phyloP scores from a whole-genome alignment of 2,329 filamentous ascomycete species.

The Pseudogymnoascus sp. region DNA sequence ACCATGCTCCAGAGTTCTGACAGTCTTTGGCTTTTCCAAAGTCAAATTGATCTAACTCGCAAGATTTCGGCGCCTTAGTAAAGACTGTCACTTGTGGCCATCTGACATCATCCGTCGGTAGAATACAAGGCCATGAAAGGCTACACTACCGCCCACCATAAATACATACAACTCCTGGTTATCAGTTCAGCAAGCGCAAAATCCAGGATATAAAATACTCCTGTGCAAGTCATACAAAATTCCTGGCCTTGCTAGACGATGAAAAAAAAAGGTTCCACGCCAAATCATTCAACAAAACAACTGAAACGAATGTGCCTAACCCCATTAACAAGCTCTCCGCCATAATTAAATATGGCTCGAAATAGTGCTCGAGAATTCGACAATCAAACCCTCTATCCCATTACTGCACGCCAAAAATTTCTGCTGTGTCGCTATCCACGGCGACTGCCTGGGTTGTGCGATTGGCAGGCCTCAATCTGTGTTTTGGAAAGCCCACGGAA shows the following conservation, averaged over 20 bases:
- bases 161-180: neutral
- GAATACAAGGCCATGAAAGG: neutral
- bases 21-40: neutral
- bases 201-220: neutral
- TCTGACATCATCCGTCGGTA: neutral
- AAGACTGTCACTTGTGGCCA: neutral
- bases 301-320: neutral
- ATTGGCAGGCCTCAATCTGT: neutral
- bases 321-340: neutral
- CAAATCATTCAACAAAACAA: neutral
- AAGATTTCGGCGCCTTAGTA: neutral
- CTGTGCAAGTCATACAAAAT: neutral
- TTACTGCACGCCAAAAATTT: neutral
- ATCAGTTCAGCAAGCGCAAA: neutral
- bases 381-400: neutral
- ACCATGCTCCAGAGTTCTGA: neutral
- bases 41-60: neutral
- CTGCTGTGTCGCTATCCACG: neutral
- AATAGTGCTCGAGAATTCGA: neutral
- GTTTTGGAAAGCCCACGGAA: neutral
- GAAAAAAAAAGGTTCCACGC: neutral
- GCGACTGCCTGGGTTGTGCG: neutral
- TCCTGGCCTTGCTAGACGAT: neutral
- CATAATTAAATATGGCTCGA: neutral
- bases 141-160: neutral